phyloP scores from a whole-genome alignment of 2,329 filamentous ascomycete species.

The Botrytis aclada region DNA sequence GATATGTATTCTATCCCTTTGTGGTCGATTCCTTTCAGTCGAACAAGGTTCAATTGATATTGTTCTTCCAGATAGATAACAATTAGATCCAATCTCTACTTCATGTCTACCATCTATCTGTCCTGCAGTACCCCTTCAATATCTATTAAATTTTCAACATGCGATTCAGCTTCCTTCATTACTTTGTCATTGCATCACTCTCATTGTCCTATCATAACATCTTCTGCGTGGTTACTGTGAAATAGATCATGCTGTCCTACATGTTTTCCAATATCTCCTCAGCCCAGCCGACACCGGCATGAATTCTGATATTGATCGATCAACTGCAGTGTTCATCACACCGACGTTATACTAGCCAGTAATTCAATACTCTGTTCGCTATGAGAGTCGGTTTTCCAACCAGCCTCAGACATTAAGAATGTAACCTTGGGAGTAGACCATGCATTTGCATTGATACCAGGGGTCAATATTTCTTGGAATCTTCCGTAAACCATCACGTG shows the following conservation, averaged over 20 bases:
- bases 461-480: not conserved
- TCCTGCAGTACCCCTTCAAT: not conserved
- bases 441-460: not conserved
- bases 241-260: not conserved
- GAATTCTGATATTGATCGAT: not conserved
- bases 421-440: not conserved
- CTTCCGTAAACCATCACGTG: not conserved
- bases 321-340: not conserved
- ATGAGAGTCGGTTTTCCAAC: not conserved
- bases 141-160: not conserved
- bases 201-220: not conserved
- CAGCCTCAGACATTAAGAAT: not conserved
- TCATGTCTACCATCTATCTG: not conserved
- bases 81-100: not conserved
- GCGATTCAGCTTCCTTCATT: not conserved
- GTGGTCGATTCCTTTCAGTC: not conserved
- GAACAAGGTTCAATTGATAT: not conserved
- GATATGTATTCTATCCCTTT: not conserved
- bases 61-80: not conserved
- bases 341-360: not conserved
- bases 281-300: not conserved
- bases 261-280: not conserved
- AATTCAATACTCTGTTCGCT: not conserved
- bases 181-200: not conserved
- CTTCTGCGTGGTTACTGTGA: not conserved